Evolutionary conservation across 202 grass and related monocot species (phyloP).

Genomic region (Schoenoplectus tabernaemontani): DNA sequence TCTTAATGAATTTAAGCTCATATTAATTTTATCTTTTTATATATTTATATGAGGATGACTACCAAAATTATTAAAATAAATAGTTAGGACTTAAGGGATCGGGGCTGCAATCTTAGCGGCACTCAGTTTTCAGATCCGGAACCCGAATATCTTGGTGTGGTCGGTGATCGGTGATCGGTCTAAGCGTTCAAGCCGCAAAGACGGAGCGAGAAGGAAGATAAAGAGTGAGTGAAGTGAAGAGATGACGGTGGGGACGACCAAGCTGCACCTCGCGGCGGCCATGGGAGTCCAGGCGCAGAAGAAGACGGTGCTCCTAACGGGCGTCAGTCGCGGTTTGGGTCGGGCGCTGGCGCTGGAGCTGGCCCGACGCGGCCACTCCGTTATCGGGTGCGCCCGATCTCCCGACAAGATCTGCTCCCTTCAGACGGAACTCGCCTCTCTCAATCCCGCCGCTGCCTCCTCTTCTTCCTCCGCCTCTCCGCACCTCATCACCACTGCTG

Average conservation of each 20-base stretch:
- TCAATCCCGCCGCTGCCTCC: slow-evolving; percentile 25
- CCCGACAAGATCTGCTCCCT: slow-evolving; percentile 54
- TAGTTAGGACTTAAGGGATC: no score
- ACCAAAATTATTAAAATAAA: no score
- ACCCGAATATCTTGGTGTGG: no score
- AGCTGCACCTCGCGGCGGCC: slow-evolving; percentile 26
- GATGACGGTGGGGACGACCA: slow-evolving; percentile 21
- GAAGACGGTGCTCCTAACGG: slow-evolving; percentile 75
- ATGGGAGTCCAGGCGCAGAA: slow-evolving; percentile 27
- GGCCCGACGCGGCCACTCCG: slow-evolving; percentile 51
- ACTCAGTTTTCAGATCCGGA: neutral
- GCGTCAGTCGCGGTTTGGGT: slow-evolving; percentile 77
- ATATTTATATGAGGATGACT: no score
- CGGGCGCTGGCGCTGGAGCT: slow-evolving; percentile 67
- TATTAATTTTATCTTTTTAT: no score
- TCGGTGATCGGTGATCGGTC: neutral
- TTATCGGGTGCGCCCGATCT: slow-evolving; percentile 79
- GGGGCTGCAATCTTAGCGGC: no score
- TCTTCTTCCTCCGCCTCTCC: slow-evolving; percentile 36
- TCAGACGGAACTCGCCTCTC: slow-evolving; percentile 42
- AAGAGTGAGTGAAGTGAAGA: neutral
- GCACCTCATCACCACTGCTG: slow-evolving; percentile 61
- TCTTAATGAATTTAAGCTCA: no score
- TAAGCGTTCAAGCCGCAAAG: neutral
- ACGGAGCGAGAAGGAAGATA: neutral